Base-by-base conservation (phyloP, 2,329 filamentous ascomycete species). In the Pseudocercospora musae region DNA sequence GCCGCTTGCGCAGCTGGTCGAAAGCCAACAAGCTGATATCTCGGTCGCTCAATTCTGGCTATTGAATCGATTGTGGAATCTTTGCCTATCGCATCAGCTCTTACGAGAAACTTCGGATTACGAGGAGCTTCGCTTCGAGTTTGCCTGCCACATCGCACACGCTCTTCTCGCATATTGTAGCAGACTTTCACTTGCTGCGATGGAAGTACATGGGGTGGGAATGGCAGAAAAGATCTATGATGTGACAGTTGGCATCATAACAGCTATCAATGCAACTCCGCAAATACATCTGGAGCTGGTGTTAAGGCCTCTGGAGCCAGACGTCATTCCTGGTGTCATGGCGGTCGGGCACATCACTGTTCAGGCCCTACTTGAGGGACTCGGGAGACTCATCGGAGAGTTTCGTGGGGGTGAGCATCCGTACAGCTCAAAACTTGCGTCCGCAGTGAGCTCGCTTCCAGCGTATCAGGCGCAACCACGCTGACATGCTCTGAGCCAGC, bases 21-120 rank as follows among this genome's bases (percentile, higher is more conserved):
- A 79, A 58, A 78, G 75, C 1, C 78, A 80, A 63, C 75, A 75
- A 49, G 78, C 77, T 1, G 78, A 80, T 61, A 74, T 79, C 2
- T 75, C 76, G 0, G 70, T 79, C 20, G 78, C 78, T 1, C 76
- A 79, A 59, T 76, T 78, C 64, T 80, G 78, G 78, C 71, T 79
- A 6, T 72, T 78, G 29, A 78, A 79, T 40, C 74, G 78, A 9
- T 62, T 80, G 9, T 79, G 78, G 78, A 72, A 77, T 31, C 67
- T 79, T 8, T 78, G 76, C 58, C 70, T 76, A 18, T 76, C 74
- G 3, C 78, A 80, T 64, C 75, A 75, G 11, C 69, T 79, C 8
- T 63, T 79, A 5, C 66, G 69, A 23, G 68, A 73, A 10, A 56
- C 69, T 10, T 74, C 76, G 0, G 76, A 78, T 4, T 74, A 76